Conservation (phyloP, 208 protist genomes). For the Jaenimonas drosophilae region DNA sequence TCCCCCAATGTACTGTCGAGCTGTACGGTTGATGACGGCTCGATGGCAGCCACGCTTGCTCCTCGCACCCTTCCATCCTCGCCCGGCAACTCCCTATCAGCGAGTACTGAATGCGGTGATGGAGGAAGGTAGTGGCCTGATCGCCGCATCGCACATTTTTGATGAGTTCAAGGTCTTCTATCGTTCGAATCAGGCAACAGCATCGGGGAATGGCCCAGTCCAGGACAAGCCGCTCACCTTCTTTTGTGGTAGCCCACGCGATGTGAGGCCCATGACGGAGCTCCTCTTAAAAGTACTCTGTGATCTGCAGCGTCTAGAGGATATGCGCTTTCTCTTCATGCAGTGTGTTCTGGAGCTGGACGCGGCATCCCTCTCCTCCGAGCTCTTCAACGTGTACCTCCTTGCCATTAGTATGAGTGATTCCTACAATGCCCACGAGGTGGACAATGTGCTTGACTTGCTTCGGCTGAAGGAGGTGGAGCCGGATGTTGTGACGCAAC, state of each 20-base stretch:
- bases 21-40: too few species aligned
- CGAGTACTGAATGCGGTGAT: constrained; percentile 44
- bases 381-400: constrained; percentile 85
- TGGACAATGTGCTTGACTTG: constrained; percentile 71
- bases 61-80: too few species aligned
- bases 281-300: constrained; percentile 82
- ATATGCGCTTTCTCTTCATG: constrained; percentile 85
- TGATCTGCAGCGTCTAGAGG: constrained; percentile 71
- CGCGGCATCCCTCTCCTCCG: constrained; percentile 25
- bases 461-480: constrained; percentile 38
- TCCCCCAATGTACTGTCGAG: too few species aligned
- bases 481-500: constrained; percentile 62
- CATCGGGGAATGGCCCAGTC: background rate
- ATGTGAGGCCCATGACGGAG: constrained; percentile 66
- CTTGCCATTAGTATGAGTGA: constrained; percentile 78
- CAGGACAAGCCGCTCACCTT: constrained; percentile 37
- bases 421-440: constrained; percentile 80
- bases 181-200: constrained; percentile 2
- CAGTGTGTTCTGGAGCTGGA: constrained; percentile 67
- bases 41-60: too few species aligned
- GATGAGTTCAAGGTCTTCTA: constrained; percentile 70
- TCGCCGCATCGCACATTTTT: constrained; percentile 54
- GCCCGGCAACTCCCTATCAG: constrained; percentile 29
- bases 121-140: constrained; percentile 40
- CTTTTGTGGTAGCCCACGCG: constrained; percentile 48